phyloP scores from a whole-genome alignment of 192 early-diverging fungal genomes.

The Kickxella alabastrina region DNA sequence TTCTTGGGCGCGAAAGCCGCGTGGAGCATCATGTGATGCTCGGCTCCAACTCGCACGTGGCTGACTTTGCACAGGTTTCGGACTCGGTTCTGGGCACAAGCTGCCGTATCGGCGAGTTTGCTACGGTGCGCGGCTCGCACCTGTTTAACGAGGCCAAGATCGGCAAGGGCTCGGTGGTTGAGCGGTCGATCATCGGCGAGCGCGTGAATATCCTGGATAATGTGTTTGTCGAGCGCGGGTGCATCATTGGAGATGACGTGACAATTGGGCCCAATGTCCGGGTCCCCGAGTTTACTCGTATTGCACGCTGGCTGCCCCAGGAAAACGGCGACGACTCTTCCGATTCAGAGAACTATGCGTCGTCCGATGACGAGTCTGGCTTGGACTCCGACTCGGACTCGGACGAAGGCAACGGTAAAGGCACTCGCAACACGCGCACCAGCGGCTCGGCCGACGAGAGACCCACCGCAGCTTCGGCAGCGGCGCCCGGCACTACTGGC shows the following conservation, averaged over 20 bases:
- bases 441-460: conserved; percentile 27
- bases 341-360: no score
- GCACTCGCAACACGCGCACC: conserved; percentile 6
- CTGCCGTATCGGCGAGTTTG: conserved; percentile 76
- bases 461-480: conserved; percentile 46
- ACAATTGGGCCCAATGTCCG: conserved; percentile 69
- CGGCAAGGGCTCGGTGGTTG: conserved; percentile 63
- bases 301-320: conserved; percentile 52
- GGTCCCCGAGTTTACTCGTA: conserved; percentile 61
- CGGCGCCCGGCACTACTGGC: conserved; percentile 2
- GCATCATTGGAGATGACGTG: conserved; percentile 64
- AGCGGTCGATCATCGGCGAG: conserved; percentile 72
- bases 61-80: conserved; percentile 62
- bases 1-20: conserved; percentile 60
- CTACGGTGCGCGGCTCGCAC: conserved; percentile 76
- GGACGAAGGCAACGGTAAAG: conserved; percentile 13
- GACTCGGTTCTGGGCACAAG: conserved; percentile 82
- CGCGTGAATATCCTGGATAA: conserved; percentile 63
- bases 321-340: no score
- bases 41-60: conserved; percentile 71
- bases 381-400: no score
- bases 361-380: no score
- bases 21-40: conserved; percentile 80
- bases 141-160: conserved; percentile 78
- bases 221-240: conserved; percentile 68